Evolutionary conservation across 305 asterid genomes (phyloP).

Genomic region (Fraxinus sp.): DNA sequence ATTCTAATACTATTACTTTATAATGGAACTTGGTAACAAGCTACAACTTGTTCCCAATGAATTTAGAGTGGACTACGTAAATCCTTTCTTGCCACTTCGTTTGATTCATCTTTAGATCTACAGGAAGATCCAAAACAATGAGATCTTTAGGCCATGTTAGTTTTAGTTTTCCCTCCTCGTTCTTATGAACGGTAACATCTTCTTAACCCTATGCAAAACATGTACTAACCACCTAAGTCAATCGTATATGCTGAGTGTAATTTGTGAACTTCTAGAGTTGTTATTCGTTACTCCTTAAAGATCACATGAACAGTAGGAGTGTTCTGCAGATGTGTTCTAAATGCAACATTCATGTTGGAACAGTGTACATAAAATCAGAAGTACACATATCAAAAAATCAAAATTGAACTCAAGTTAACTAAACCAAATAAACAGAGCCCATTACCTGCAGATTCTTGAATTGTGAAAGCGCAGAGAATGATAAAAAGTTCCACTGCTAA

Average conservation of each 20-base stretch:
- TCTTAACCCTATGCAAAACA: neutral
- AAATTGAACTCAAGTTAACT: neutral
- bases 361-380: neutral
- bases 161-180: neutral
- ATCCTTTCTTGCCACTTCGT: neutral
- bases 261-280: neutral
- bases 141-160: neutral
- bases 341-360: neutral
- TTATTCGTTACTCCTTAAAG: neutral
- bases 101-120: neutral
- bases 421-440: slow-evolving; percentile 19
- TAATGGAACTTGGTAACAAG: neutral
- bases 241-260: neutral
- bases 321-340: neutral
- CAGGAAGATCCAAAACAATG: neutral
- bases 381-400: slow-evolving; percentile 1
- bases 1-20: neutral
- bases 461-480: slow-evolving; percentile 34
- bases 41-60: neutral
- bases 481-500: slow-evolving; percentile 31
- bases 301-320: neutral
- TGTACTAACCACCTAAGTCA: neutral
- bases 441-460: slow-evolving; percentile 75
- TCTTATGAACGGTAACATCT: neutral
- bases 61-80: neutral